Percentiles rank a stretch among this genome's conserved stretches.
Conservation (phyloP, 2,329 filamentous ascomycete genomes). For the Akanthomyces muscarius region DNA sequence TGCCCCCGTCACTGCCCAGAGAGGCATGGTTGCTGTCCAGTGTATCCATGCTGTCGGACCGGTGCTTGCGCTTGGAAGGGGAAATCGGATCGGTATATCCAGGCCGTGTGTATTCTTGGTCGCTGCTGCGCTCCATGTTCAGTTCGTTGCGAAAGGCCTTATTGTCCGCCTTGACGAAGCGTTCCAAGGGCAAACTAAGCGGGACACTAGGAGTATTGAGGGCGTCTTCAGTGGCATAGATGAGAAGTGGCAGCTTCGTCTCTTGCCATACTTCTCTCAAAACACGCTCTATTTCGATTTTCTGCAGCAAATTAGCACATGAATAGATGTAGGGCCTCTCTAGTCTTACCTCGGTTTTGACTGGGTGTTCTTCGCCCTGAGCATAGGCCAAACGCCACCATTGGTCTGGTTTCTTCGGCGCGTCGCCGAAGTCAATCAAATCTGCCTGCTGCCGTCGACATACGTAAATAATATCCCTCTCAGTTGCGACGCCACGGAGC, state of each 20-base stretch:
- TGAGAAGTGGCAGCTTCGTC: constrained; percentile 43
- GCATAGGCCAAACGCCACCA: constrained; percentile 53
- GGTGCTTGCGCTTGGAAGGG: constrained; percentile 43
- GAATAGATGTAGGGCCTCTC: neutral
- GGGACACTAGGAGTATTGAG: constrained; percentile 32
- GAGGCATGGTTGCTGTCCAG: constrained; percentile 45
- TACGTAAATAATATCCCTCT: constrained; percentile 46
- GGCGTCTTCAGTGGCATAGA: constrained; percentile 52
- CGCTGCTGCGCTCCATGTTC: constrained; percentile 32
- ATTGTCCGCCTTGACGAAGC: constrained; percentile 50
- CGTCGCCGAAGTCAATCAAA: constrained; percentile 39
- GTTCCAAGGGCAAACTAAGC: constrained; percentile 38
- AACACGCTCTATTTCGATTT: constrained; percentile 43
- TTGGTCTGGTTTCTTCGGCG: constrained; percentile 38
- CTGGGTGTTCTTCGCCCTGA: constrained; percentile 34
- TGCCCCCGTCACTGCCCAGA: constrained; percentile 37
- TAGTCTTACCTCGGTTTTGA: constrained; percentile 45
- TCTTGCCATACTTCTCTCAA: constrained; percentile 45
- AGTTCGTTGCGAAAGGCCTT: constrained; percentile 49
- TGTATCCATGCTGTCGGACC: constrained; percentile 43
- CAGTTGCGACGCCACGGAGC: constrained; percentile 49
- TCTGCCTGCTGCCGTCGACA: constrained; percentile 42
- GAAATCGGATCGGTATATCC: constrained; percentile 39
- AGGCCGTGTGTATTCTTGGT: constrained; percentile 22
- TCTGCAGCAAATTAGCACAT: constrained; percentile 34